These are phyloP conservation scores for Plectosphaerella cucumerina DNA, from an alignment of 2,329 filamentous ascomycete species.

Conservation along the genomic window DNA sequence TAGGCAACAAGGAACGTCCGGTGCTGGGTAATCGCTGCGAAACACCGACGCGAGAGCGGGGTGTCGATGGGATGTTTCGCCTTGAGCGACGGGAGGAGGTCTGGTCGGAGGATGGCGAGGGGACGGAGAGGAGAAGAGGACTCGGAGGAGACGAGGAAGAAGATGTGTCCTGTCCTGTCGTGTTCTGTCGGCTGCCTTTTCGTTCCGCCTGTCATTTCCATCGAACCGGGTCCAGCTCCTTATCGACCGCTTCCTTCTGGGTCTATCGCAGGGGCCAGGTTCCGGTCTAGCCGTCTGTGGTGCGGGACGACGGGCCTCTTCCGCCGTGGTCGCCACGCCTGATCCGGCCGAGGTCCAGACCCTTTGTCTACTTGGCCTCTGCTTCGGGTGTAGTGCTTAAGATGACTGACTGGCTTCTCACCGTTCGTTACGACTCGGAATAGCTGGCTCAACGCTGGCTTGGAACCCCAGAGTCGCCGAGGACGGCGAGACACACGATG, in stretches of 20 bases:
- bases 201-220: not conserved
- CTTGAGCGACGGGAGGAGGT: not conserved
- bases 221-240: not conserved
- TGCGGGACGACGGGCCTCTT: not conserved
- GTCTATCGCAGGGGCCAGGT: not conserved
- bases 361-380: too few species aligned
- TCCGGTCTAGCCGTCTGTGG: not conserved
- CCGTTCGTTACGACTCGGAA: too few species aligned
- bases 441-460: too few species aligned
- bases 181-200: not conserved
- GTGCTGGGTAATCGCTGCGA: not conserved
- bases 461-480: too few species aligned
- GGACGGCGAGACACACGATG: too few species aligned
- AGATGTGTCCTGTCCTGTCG: not conserved
- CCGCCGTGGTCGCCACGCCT: not conserved
- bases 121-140: not conserved
- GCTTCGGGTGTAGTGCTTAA: too few species aligned
- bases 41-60: not conserved
- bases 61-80: too few species aligned
- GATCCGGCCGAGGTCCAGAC: not conserved
- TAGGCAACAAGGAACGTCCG: not conserved
- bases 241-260: not conserved
- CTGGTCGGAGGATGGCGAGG: not conserved
- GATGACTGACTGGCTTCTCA: too few species aligned
- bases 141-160: not conserved